A percentile compares a stretch with the other conserved stretches of the same genome.
Evolutionary conservation across 192 early-diverging fungal genomes (phyloP).

Genomic region (Linderina pennispora): DNA sequence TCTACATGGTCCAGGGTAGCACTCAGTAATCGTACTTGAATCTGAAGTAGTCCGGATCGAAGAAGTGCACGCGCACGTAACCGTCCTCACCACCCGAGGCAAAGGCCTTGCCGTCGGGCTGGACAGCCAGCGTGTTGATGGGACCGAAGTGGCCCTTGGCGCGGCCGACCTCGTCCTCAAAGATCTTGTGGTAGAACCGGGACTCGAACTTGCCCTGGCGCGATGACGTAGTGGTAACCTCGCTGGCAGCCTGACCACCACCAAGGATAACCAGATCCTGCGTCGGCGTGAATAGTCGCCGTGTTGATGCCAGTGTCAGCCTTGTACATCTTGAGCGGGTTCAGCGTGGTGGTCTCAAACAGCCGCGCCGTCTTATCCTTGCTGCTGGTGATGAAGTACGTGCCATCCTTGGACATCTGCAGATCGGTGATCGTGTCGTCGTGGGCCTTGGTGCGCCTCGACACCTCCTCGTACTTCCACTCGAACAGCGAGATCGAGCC

Average conservation of each 20-base stretch:
- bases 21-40: slow-evolving; percentile 69
- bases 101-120: slow-evolving; percentile 91
- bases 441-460: slow-evolving; percentile 57
- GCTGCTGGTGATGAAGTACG: slow-evolving; percentile 93
- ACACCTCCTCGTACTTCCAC: slow-evolving; percentile 69
- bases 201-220: slow-evolving; percentile 96
- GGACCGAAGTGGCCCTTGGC: slow-evolving; percentile 99
- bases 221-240: slow-evolving; percentile 85
- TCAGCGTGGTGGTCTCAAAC: slow-evolving; percentile 79
- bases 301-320: slow-evolving; percentile 91
- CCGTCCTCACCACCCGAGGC: slow-evolving; percentile 98
- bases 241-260: slow-evolving; percentile 98
- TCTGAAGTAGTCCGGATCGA: slow-evolving; percentile 92
- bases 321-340: slow-evolving; percentile 75
- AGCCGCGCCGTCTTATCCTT: slow-evolving; percentile 92
- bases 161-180: slow-evolving; percentile 95
- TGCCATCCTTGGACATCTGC: slow-evolving; percentile 84
- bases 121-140: slow-evolving; percentile 97
- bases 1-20: too few relatives aligned
- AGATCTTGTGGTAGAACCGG: slow-evolving; percentile 94
- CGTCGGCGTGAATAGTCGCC: slow-evolving; percentile 82
- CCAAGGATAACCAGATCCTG: slow-evolving; percentile 84
- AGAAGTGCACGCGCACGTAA: slow-evolving; percentile 93
- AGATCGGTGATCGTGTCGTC: slow-evolving; percentile 76
- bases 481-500: slow-evolving; percentile 87